Evolutionary conservation across 1,284 basidiomycete genomes (phyloP).

Genomic region (Hemileia vastatrix): DNA sequence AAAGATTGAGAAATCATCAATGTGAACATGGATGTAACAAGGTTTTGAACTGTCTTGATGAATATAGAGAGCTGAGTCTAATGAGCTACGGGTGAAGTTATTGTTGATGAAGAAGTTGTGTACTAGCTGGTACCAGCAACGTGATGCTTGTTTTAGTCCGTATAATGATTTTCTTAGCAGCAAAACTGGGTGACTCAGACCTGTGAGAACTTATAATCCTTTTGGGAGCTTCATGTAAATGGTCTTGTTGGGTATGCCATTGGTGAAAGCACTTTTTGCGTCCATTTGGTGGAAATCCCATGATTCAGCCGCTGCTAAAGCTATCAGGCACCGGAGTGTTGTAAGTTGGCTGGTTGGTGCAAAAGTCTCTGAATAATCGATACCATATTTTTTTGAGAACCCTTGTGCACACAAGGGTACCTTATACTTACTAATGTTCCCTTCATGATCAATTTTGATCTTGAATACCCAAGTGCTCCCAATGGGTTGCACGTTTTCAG

Average conservation of each 20-base stretch:
- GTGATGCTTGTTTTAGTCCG: neutral
- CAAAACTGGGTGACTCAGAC: neutral
- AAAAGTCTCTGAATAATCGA: slow-evolving; percentile 24
- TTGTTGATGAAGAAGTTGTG: neutral
- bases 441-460: slow-evolving; percentile 6
- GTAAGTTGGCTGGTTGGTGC: slow-evolving; percentile 10
- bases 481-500: neutral
- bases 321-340: slow-evolving; percentile 14
- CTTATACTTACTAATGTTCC: slow-evolving; percentile 13
- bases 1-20: too few species aligned
- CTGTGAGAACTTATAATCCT: neutral
- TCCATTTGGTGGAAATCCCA: slow-evolving; percentile 16
- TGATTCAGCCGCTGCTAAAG: slow-evolving; percentile 10
- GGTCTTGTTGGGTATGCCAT: slow-evolving; percentile 7
- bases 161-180: neutral
- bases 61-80: neutral
- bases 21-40: too few species aligned
- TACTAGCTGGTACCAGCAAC: neutral
- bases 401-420: slow-evolving; percentile 22
- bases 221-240: neutral
- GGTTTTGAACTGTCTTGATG: too few species aligned
- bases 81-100: neutral
- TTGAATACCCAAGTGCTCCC: slow-evolving; percentile 16
- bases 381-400: slow-evolving; percentile 12
- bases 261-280: slow-evolving; percentile 22